phyloP scores from a whole-genome alignment of 2,329 filamentous ascomycete genomes.

The Cladorrhinum sp. region DNA sequence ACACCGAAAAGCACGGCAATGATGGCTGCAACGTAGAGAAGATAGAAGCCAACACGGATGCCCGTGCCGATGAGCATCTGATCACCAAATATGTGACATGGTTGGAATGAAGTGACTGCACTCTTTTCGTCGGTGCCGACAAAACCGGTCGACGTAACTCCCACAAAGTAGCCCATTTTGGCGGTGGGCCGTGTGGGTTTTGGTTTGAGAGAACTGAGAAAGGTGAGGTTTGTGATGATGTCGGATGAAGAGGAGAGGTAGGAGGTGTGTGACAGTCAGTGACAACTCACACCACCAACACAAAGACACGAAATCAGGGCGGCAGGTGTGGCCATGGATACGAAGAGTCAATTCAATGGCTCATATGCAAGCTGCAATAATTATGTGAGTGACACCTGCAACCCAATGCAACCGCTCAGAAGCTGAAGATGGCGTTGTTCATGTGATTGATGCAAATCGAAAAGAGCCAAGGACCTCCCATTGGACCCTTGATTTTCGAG shows the following conservation, averaged over 20 bases:
- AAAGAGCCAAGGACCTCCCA: constrained; percentile 6
- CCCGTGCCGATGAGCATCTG: constrained; percentile 28
- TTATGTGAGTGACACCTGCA: constrained; percentile 20
- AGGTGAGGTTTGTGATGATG: neutral
- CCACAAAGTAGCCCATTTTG: constrained; percentile 27
- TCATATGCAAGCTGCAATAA: neutral
- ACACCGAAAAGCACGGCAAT: constrained; percentile 25
- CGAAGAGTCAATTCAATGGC: neutral
- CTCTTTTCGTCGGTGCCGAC: constrained; percentile 26
- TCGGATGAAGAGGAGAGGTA: neutral
- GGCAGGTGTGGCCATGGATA: neutral
- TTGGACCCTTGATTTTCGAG: constrained; percentile 12
- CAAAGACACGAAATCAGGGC: neutral
- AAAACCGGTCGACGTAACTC: constrained; percentile 26
- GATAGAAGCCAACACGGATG: constrained; percentile 27
- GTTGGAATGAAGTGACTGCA: constrained; percentile 26
- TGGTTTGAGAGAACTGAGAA: neutral
- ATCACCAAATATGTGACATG: constrained; percentile 29
- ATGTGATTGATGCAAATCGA: neutral
- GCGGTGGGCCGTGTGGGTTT: neutral
- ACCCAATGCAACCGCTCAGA: constrained; percentile 17
- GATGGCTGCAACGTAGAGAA: constrained; percentile 26
- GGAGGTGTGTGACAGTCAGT: neutral
- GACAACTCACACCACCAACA: neutral
- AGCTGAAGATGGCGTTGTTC: constrained; percentile 1